Evolutionary conservation across 805 yeast genomes (phyloP).

Genomic region (Kodamaea fukazawae): DNA sequence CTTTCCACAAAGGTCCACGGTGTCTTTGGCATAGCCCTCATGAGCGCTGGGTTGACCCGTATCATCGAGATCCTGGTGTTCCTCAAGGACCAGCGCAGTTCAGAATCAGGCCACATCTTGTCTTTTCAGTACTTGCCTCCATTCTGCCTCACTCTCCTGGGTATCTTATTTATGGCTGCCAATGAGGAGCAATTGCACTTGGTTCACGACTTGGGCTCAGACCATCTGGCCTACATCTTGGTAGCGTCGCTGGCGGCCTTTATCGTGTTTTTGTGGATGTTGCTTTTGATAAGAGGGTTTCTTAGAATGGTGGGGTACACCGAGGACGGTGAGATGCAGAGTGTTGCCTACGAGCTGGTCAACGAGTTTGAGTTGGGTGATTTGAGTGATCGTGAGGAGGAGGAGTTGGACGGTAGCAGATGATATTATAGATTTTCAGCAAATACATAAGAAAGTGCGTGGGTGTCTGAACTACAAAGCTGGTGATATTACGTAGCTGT

Average conservation of each 20-base stretch:
- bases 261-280: conserved; percentile 62
- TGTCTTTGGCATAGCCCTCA: conserved; percentile 78
- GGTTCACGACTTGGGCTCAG: conserved; percentile 73
- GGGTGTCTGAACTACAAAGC: too few species aligned
- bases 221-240: conserved; percentile 79
- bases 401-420: too few species aligned
- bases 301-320: conserved; percentile 43
- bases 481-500: too few species aligned
- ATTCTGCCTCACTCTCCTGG: conserved; percentile 72
- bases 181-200: conserved; percentile 80
- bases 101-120: conserved; percentile 42
- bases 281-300: conserved; percentile 59
- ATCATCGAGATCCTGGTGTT: conserved; percentile 78
- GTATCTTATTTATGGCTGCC: conserved; percentile 87
- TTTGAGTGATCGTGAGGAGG: conserved; percentile 17
- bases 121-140: conserved; percentile 89
- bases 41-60: conserved; percentile 73
- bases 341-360: conserved; percentile 13
- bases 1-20: conserved; percentile 86
- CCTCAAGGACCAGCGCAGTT: conserved; percentile 56
- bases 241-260: conserved; percentile 72
- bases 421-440: too few species aligned
- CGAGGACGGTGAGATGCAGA: conserved; percentile 34
- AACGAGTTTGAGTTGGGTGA: conserved; percentile 39
- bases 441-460: too few species aligned